A percentile compares a stretch with the other conserved stretches of the same genome.
phyloP scores from a whole-genome alignment of 306 rosid genomes.

The Prinsepia uniflora region DNA sequence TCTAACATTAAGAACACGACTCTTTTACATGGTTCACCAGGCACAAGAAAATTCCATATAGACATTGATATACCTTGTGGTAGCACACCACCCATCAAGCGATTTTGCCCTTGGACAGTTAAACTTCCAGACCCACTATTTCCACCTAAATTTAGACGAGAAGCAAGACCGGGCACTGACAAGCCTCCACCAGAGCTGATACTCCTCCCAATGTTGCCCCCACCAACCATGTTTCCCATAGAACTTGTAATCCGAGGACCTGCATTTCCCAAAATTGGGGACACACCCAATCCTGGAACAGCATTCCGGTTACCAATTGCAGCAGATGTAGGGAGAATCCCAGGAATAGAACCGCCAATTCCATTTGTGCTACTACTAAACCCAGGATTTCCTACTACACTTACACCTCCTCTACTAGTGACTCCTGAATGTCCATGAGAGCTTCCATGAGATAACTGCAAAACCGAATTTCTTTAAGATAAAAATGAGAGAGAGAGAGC shows the following conservation, averaged over 20 bases:
- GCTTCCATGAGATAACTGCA: slow-evolving; percentile 89
- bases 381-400: slow-evolving; percentile 95
- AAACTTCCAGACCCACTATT: slow-evolving; percentile 85
- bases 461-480: background rate
- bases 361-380: slow-evolving; percentile 92
- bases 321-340: slow-evolving; percentile 93
- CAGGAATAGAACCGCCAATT: slow-evolving; percentile 96
- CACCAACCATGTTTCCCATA: slow-evolving; percentile 96
- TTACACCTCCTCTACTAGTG: slow-evolving; percentile 93
- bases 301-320: slow-evolving; percentile 91
- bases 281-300: slow-evolving; percentile 94
- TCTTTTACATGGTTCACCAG: slow-evolving; percentile 4
- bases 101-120: slow-evolving; percentile 84
- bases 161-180: slow-evolving; percentile 81
- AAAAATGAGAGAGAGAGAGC: slow-evolving; percentile 10
- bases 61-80: slow-evolving; percentile 67
- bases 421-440: slow-evolving; percentile 86
- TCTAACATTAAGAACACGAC: background rate
- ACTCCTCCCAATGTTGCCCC: slow-evolving; percentile 44
- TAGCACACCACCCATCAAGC: slow-evolving; percentile 79
- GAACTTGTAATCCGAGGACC: slow-evolving; percentile 92
- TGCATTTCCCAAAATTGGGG: slow-evolving; percentile 84
- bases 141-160: slow-evolving; percentile 71
- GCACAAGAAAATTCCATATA: slow-evolving; percentile 1
- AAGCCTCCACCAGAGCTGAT: slow-evolving; percentile 78